These are phyloP conservation scores for Suhomyces taliae DNA, from an alignment of 1,139 yeast genomes.

Conservation along the genomic window DNA sequence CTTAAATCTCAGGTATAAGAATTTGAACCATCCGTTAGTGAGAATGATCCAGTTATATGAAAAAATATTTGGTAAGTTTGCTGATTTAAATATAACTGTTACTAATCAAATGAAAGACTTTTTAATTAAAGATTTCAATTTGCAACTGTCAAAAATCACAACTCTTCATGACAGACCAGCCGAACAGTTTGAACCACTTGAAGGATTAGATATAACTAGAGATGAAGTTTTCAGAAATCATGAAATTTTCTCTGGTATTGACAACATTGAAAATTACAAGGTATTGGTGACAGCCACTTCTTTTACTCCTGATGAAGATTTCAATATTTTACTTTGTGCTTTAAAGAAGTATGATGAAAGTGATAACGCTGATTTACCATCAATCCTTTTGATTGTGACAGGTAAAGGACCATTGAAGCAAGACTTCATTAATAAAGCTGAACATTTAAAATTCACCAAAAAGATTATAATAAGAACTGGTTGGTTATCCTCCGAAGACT, in stretches of 20 bases:
- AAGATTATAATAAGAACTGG: constrained; percentile 58
- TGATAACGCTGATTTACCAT: constrained; percentile 33
- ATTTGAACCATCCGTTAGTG: constrained; percentile 62
- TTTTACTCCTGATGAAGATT: constrained; percentile 94
- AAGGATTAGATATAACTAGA: constrained; percentile 17
- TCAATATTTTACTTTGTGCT: constrained; percentile 67
- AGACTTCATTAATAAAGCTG: constrained; percentile 48
- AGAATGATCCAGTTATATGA: constrained; percentile 59
- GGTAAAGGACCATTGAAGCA: constrained; percentile 88
- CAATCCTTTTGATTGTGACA: constrained; percentile 70
- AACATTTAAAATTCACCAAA: constrained; percentile 36
- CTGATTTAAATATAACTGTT: constrained; percentile 72
- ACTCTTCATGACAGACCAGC: constrained; percentile 79
- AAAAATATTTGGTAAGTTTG: constrained; percentile 53
- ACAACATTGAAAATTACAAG: constrained; percentile 44
- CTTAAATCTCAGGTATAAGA: constrained; percentile 61
- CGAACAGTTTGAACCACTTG: constrained; percentile 57
- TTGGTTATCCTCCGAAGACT: constrained; percentile 81
- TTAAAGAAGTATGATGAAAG: constrained; percentile 48
- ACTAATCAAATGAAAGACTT: constrained; percentile 71
- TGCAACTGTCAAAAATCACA: constrained; percentile 33
- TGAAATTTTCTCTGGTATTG: constrained; percentile 39
- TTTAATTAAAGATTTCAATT: constrained; percentile 54
- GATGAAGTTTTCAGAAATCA: constrained; percentile 38
- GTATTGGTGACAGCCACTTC: constrained; percentile 84